These are phyloP conservation scores for Colletotrichum limetticola DNA, from an alignment of 2,329 filamentous ascomycete species.

Conservation along the genomic window DNA sequence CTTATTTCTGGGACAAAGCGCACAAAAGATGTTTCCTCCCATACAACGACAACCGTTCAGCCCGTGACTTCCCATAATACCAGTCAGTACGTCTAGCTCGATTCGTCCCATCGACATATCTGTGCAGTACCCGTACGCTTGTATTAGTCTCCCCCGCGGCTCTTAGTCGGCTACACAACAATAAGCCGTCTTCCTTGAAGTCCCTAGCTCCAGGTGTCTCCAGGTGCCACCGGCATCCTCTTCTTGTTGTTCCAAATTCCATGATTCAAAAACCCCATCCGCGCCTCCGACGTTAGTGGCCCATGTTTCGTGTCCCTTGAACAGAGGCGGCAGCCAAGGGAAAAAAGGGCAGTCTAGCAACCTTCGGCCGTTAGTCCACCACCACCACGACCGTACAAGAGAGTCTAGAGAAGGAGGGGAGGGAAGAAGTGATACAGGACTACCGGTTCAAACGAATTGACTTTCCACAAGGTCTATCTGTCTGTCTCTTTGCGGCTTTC, in stretches of 20 bases:
- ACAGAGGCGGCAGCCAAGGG: neutral
- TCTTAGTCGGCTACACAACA: neutral
- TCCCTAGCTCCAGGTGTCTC: neutral
- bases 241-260: neutral
- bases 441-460: conserved; percentile 1
- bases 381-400: neutral
- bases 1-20: neutral
- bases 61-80: neutral
- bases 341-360: neutral
- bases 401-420: neutral
- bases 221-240: neutral
- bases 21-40: neutral
- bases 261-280: neutral
- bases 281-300: neutral
- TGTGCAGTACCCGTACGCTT: neutral
- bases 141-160: too few relatives aligned
- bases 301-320: conserved; percentile 17
- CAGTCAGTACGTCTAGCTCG: neutral
- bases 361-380: conserved; percentile 23
- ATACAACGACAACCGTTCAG: neutral
- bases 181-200: neutral
- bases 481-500: neutral
- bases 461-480: neutral
- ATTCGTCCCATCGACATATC: neutral
- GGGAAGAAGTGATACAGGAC: conserved; percentile 5